A percentile compares a stretch with the other conserved stretches of the same genome.
These are phyloP conservation scores for Russula dissimulans DNA, from an alignment of 768 basidiomycete genomes.

Conservation along the genomic window DNA sequence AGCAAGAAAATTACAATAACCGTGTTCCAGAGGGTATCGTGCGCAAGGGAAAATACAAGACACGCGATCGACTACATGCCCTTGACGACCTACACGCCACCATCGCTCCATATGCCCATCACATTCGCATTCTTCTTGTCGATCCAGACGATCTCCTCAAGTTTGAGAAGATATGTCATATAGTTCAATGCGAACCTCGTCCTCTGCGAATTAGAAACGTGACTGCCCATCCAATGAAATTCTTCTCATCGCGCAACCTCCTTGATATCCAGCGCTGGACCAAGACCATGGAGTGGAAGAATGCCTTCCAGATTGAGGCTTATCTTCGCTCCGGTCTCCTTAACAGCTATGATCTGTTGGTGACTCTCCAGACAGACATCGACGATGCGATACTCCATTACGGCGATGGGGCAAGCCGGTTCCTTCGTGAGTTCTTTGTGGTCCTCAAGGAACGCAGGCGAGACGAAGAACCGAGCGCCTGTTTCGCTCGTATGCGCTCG, in stretches of 20 bases:
- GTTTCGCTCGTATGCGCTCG: slow-evolving; percentile 35
- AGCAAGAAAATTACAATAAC: slow-evolving; percentile 48
- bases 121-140: slow-evolving; percentile 54
- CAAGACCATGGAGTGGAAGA: slow-evolving; percentile 44
- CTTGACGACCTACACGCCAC: slow-evolving; percentile 48
- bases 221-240: slow-evolving; percentile 39
- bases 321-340: slow-evolving; percentile 55
- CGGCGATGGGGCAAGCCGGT: slow-evolving; percentile 30
- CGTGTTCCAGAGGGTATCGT: slow-evolving; percentile 32
- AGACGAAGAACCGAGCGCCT: slow-evolving; percentile 34
- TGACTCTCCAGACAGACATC: slow-evolving; percentile 37
- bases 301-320: slow-evolving; percentile 72
- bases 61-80: slow-evolving; percentile 48
- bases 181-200: slow-evolving; percentile 34
- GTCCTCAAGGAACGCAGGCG: slow-evolving; percentile 36
- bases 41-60: slow-evolving; percentile 33
- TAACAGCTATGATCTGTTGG: slow-evolving; percentile 46
- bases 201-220: slow-evolving; percentile 29
- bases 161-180: slow-evolving; percentile 47
- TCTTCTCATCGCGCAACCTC: slow-evolving; percentile 44
- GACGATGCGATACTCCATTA: slow-evolving; percentile 31
- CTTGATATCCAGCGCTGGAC: slow-evolving; percentile 38
- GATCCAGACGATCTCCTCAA: slow-evolving; percentile 39
- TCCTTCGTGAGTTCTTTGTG: slow-evolving; percentile 49
- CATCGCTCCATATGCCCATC: slow-evolving; percentile 63